Evolutionary conservation across 2,329 filamentous ascomycete genomes (phyloP).

Genomic region (Apiospora pterosperma): DNA sequence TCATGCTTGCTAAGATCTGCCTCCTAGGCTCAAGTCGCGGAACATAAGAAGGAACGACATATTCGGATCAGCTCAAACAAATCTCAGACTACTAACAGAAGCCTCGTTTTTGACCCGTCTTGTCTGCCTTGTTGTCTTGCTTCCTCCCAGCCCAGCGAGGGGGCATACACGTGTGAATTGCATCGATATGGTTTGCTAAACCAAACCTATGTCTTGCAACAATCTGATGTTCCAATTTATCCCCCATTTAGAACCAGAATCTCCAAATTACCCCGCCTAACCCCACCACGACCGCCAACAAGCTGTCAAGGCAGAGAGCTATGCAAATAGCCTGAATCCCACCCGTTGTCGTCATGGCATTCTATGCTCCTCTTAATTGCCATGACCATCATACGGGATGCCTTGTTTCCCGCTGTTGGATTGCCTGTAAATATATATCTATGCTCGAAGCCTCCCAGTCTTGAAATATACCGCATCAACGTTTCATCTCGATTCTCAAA

Average conservation of each 20-base stretch:
- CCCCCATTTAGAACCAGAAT: not conserved
- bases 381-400: not conserved
- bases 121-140: not conserved
- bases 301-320: constrained; percentile 1
- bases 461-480: not conserved
- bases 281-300: constrained; percentile 3
- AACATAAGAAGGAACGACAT: not conserved
- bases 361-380: not conserved
- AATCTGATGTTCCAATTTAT: not conserved
- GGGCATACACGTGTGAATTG: too few relatives aligned
- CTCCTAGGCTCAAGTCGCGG: not conserved
- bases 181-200: too few relatives aligned
- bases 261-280: constrained; percentile 5
- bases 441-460: not conserved
- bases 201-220: not conserved
- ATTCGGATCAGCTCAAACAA: not conserved
- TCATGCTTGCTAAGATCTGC: not conserved
- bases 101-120: not conserved
- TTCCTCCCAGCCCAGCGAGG: not conserved
- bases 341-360: not conserved
- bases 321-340: constrained; percentile 3
- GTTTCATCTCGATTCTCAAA: not conserved
- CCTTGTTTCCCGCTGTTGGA: not conserved
- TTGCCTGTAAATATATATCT: not conserved
- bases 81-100: not conserved